Evolutionary conservation across 2,329 filamentous ascomycete species (phyloP).

Genomic region (Diaporthe eres): DNA sequence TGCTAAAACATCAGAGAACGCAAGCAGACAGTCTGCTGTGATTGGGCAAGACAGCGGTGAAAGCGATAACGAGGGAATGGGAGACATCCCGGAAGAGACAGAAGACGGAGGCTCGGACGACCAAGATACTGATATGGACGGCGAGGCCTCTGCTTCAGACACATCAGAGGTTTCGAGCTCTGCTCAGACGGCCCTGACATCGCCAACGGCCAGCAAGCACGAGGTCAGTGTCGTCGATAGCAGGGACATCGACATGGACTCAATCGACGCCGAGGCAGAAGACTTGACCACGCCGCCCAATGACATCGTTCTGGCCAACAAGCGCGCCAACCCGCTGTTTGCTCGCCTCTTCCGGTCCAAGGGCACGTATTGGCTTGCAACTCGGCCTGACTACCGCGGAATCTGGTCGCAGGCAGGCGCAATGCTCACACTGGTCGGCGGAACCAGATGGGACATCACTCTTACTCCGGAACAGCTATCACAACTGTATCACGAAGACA

Average conservation of each 20-base stretch:
- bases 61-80: background rate
- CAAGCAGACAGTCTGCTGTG: background rate
- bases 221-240: conserved; percentile 45
- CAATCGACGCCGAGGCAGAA: conserved; percentile 43
- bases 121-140: conserved; percentile 45
- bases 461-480: conserved; percentile 56
- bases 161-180: conserved; percentile 4
- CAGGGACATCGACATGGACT: conserved; percentile 43
- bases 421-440: conserved; percentile 73
- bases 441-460: conserved; percentile 72
- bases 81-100: background rate
- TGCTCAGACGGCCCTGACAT: background rate
- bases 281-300: conserved; percentile 54
- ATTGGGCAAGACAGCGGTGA: background rate
- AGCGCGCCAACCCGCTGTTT: conserved; percentile 67
- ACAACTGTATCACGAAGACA: conserved; percentile 56
- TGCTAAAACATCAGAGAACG: background rate
- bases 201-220: background rate
- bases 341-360: conserved; percentile 73
- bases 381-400: conserved; percentile 66
- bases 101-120: conserved; percentile 51
- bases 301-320: conserved; percentile 66
- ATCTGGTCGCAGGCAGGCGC: conserved; percentile 76
- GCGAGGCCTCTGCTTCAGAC: conserved; percentile 6
- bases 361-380: conserved; percentile 72